Evolutionary conservation across 176 grass and related monocot genomes (phyloP).

Genomic region (Rhynchospora tenuis): DNA sequence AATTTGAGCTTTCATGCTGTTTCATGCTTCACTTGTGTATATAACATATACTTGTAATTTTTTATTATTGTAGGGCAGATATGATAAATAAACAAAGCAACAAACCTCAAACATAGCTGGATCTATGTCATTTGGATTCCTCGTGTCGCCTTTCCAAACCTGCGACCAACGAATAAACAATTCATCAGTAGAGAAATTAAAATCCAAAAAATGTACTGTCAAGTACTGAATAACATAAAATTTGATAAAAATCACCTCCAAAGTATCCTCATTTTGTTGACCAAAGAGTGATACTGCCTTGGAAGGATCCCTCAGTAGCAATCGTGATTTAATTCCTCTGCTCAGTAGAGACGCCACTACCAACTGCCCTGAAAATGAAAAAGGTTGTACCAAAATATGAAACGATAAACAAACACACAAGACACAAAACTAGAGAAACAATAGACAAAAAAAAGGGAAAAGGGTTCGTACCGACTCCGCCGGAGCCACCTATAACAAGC

Average conservation of each 20-base stretch:
- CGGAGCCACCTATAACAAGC: constrained; percentile 67
- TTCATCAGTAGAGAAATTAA: neutral
- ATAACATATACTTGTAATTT: no score
- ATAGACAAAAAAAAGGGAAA: neutral
- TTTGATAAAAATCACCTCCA: constrained; percentile 39
- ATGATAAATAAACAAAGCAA: neutral
- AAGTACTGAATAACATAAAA: constrained; percentile 11
- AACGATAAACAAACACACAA: neutral
- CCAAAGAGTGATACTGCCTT: constrained; percentile 77
- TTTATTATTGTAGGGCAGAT: neutral
- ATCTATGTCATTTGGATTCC: constrained; percentile 56
- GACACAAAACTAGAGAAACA: neutral
- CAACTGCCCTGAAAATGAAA: constrained; percentile 63
- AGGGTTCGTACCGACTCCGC: constrained; percentile 58
- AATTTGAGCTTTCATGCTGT: neutral
- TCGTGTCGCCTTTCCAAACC: constrained; percentile 65
- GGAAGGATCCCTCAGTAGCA: constrained; percentile 70
- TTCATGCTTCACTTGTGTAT: neutral
- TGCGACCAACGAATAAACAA: constrained; percentile 26
- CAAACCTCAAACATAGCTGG: constrained; percentile 79
- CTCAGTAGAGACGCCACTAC: constrained; percentile 76
- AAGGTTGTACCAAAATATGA: neutral
- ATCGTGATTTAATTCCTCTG: constrained; percentile 75
- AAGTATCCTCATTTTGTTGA: constrained; percentile 48
- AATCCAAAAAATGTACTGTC: neutral